Evolutionary conservation across 2,329 filamentous ascomycete genomes (phyloP).

Genomic region (Aureobasidium sp.): DNA sequence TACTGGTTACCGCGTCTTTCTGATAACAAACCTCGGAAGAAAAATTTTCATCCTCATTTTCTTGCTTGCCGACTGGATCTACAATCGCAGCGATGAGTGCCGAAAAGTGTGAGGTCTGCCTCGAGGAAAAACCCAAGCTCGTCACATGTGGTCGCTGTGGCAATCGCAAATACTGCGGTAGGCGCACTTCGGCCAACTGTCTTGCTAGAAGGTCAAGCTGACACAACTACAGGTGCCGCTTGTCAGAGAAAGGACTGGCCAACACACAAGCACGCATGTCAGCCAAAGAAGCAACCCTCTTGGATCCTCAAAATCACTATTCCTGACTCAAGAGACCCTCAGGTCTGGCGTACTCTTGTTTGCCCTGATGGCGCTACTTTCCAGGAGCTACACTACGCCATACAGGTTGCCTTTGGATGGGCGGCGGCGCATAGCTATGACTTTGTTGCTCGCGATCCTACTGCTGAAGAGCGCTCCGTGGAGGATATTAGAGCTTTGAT

Average conservation of each 20-base stretch:
- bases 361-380: slow-evolving; percentile 23
- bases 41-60: not conserved
- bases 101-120: slow-evolving; percentile 10
- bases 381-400: slow-evolving; percentile 23
- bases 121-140: slow-evolving; percentile 8
- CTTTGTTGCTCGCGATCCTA: slow-evolving; percentile 19
- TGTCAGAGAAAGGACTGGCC: slow-evolving; percentile 20
- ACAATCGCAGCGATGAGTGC: not conserved
- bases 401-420: slow-evolving; percentile 27
- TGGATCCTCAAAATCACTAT: slow-evolving; percentile 24
- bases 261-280: slow-evolving; percentile 19
- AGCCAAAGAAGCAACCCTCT: slow-evolving; percentile 21
- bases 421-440: slow-evolving; percentile 23
- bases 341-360: slow-evolving; percentile 24
- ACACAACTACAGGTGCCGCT: not conserved
- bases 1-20: not conserved
- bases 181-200: not conserved
- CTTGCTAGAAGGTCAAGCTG: not conserved
- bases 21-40: not conserved
- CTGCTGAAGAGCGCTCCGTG: not conserved
- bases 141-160: slow-evolving; percentile 4
- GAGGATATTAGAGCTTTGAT: not conserved
- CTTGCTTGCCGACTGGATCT: not conserved
- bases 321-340: slow-evolving; percentile 20
- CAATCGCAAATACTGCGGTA: slow-evolving; percentile 9